These are phyloP conservation scores for Prunus padus DNA, from an alignment of 306 rosid species.

Conservation along the genomic window DNA sequence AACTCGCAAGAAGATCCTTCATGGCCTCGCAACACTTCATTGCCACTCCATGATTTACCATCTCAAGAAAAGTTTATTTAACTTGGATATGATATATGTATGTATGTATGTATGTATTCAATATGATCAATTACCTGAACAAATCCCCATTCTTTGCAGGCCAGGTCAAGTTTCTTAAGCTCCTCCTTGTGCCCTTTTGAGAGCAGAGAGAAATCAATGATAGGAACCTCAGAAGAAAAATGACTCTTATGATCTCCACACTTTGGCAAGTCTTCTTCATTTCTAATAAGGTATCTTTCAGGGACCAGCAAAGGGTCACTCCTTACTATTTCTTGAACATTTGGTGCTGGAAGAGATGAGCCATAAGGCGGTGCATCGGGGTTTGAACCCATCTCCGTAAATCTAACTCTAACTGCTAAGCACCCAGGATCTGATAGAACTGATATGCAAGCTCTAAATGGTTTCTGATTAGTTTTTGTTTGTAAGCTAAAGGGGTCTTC, in stretches of 20 bases:
- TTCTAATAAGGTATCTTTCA: constrained; percentile 27
- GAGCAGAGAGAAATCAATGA: constrained; percentile 36
- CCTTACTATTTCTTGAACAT: constrained; percentile 45
- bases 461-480: too few relatives aligned
- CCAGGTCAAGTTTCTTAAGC: constrained; percentile 35
- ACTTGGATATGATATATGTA: too few relatives aligned
- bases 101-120: too few relatives aligned
- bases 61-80: not conserved
- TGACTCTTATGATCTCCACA: not conserved
- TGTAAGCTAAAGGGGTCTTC: too few relatives aligned
- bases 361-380: too few relatives aligned
- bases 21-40: constrained; percentile 13
- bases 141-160: constrained; percentile 48
- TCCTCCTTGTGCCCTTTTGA: constrained; percentile 33
- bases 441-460: too few relatives aligned
- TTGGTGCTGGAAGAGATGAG: constrained; percentile 23
- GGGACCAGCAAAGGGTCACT: constrained; percentile 34
- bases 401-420: too few relatives aligned
- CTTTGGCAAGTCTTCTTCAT: constrained; percentile 23
- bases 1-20: constrained; percentile 23
- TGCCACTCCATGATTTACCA: constrained; percentile 32
- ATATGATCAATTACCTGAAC: constrained; percentile 30
- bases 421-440: too few relatives aligned
- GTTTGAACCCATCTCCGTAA: too few relatives aligned
- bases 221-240: constrained; percentile 35